Evolutionary conservation across 2,329 filamentous ascomycete genomes (phyloP), one percentile per base, ranked within the genome.

Genomic region (Paecilomyces niveus): DNA sequence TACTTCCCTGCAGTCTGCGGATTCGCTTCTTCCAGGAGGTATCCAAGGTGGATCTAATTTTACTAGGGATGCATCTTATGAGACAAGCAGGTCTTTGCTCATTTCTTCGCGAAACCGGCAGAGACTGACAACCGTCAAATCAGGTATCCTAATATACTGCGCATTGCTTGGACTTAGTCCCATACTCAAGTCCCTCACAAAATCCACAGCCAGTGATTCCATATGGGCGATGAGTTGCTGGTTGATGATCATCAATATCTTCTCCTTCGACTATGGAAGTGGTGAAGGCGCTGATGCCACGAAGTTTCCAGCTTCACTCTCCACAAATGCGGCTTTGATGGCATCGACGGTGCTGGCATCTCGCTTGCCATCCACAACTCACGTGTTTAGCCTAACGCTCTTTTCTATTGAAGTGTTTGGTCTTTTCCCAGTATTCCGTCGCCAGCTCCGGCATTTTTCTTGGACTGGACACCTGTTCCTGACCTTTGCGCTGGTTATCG

Each of bases 331-430:
- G 1, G 94, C 93, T 0, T 82, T 99, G 56, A 97, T 97, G 92
- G 93, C 93, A 0, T 93, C 89, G 4, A 96, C 94, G 0, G 92
- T 99, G 60, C 84, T 99, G 10, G 94, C 94, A 1, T 95, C 90
- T 54, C 88, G 92, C 0, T 82, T 99, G 10, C 90, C 90, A 6
- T 91, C 88, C 15, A 97, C 94, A 0, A 92, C 91, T 0, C 90
- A 97, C 72, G 94, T 99, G 0, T 99, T 99, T 70, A 93, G 89
- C 62, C 80, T 99, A 31, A 97, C 93, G 0, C 84, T 99, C 5
- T 97, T 99, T 81, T 92, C 88, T 61, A 97, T 99, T 66, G 91
- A 99, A 72, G 91, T 99, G 1, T 99, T 97, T 73, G 94, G 93
- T 0, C 81, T 99, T 7, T 97, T 97, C 65, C 94, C 94, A n/a